Evolutionary conservation across 2,329 filamentous ascomycete genomes (phyloP), one percentile per base, ranked within the genome.

Genomic region (Boeremia exigua): DNA sequence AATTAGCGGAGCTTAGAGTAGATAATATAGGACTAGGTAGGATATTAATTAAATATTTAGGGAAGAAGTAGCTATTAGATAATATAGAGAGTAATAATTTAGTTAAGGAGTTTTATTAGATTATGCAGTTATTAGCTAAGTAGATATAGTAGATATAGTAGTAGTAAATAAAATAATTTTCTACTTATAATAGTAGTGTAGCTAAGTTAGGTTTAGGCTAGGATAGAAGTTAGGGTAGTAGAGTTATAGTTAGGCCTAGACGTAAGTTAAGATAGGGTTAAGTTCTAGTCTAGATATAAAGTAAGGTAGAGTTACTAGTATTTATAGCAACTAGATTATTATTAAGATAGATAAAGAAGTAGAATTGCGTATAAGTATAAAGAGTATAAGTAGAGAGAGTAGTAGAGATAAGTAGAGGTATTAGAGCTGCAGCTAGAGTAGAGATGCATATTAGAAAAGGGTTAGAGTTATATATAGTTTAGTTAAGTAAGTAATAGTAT

Each of bases 81-180:
- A 32, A 7, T 15, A 37, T 55, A 17, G n/a, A 55, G 38, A 55
- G 52, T 36, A 55, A 55, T 46, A 38, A 34, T 29, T 50, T 56
- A 56, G 53, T 50, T 39, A 33, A 39, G 38, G 46, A 56, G 40
- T 56, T 56, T 56, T 56, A 28, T 50, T 56, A 39, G 53, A 36
- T 56, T 50, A 56, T 32, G 14, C 14, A 27, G 33, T 50, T 49
- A 49, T 33, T 55, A 32, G 47, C 15, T 37, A 32, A 56, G 53
- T 50, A 50, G 34, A 39, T n/a, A 12, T 36, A 46, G 30, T 28
- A 46, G 25, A 30, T 14, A 29, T 34, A 34, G 33, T n/a, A 27
- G 43, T 37, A 36, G 33, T 39, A 43, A 47, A 54, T 54, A 44
- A 47, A 45, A 50, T 36, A 50, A 32, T 32, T 40, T 32, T 34